Conservation (phyloP, 768 basidiomycete species). For the Tylopilus vinaceipallidus region DNA sequence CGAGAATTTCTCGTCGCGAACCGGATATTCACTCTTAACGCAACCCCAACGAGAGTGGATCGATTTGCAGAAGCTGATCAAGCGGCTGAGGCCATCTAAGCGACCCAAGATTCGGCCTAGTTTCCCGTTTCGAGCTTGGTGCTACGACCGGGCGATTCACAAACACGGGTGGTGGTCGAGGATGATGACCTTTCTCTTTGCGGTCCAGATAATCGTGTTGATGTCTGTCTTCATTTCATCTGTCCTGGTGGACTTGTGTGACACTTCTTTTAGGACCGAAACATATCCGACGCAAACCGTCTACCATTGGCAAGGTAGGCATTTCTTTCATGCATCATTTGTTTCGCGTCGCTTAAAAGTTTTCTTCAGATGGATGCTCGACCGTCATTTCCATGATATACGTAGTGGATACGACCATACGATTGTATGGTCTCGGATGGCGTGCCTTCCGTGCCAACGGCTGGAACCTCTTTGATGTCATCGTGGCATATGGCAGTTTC, state of each 20-base stretch:
- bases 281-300: slow-evolving; percentile 55
- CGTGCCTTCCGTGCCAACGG: slow-evolving; percentile 82
- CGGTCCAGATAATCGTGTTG: slow-evolving; percentile 77
- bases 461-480: slow-evolving; percentile 91
- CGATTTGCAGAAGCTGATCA: slow-evolving; percentile 85
- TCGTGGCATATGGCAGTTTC: slow-evolving; percentile 79
- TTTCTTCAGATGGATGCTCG: slow-evolving; percentile 67
- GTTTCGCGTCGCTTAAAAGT: slow-evolving; percentile 9
- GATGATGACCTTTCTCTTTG: slow-evolving; percentile 73
- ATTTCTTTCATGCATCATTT: background rate
- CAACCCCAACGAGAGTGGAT: slow-evolving; percentile 92
- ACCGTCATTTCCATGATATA: slow-evolving; percentile 71
- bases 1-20: slow-evolving; percentile 84
- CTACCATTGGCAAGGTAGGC: slow-evolving; percentile 62
- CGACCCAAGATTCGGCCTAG: slow-evolving; percentile 65
- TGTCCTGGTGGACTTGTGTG: background rate
- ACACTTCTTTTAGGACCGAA: slow-evolving; percentile 62
- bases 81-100: slow-evolving; percentile 81
- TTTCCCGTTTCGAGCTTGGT: slow-evolving; percentile 68
- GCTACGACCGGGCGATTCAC: slow-evolving; percentile 84
- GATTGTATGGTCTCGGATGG: slow-evolving; percentile 85
- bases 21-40: slow-evolving; percentile 84
- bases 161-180: slow-evolving; percentile 95
- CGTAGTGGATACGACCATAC: slow-evolving; percentile 69
- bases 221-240: slow-evolving; percentile 52